phyloP scores from a whole-genome alignment of 768 basidiomycete species.

The Auricularia sp. region DNA sequence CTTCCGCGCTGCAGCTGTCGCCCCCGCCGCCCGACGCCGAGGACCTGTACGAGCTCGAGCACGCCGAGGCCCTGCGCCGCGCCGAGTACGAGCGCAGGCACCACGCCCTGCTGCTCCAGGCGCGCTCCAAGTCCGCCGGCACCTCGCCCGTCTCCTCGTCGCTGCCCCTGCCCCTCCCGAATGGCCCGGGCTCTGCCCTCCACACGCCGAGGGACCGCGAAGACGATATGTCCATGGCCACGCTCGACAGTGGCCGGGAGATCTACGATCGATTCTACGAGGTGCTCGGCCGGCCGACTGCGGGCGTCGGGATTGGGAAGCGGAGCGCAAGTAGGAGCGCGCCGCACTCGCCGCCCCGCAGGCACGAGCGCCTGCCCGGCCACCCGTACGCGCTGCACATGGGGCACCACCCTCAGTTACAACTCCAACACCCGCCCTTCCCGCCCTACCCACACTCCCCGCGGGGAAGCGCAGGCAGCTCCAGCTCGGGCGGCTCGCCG shows the following conservation, averaged over 20 bases:
- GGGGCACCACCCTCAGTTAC: background rate
- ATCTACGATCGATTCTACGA: background rate
- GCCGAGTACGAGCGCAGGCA: slow-evolving; percentile 80
- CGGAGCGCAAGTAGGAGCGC: slow-evolving; percentile 5
- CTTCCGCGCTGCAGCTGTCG: slow-evolving; percentile 35
- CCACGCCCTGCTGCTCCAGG: slow-evolving; percentile 44
- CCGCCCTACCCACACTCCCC: background rate
- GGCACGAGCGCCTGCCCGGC: background rate
- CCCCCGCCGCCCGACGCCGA: slow-evolving; percentile 71
- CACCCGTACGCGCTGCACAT: background rate
- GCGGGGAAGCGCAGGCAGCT: background rate
- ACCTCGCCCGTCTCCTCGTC: slow-evolving; percentile 7
- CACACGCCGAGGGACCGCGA: background rate
- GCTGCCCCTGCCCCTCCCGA: background rate
- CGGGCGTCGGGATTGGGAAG: background rate
- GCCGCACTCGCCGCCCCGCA: background rate
- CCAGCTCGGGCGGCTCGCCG: background rate
- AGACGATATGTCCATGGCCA: background rate
- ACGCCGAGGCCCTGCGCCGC: slow-evolving; percentile 68
- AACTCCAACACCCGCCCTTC: too few relatives aligned
- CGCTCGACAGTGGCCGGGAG: background rate
- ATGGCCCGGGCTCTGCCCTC: slow-evolving; percentile 13
- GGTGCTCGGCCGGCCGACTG: background rate
- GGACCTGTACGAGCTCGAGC: slow-evolving; percentile 82
- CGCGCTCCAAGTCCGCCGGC: slow-evolving; percentile 13